phyloP scores from a whole-genome alignment of 306 rosid species.

The Urtica urens region DNA sequence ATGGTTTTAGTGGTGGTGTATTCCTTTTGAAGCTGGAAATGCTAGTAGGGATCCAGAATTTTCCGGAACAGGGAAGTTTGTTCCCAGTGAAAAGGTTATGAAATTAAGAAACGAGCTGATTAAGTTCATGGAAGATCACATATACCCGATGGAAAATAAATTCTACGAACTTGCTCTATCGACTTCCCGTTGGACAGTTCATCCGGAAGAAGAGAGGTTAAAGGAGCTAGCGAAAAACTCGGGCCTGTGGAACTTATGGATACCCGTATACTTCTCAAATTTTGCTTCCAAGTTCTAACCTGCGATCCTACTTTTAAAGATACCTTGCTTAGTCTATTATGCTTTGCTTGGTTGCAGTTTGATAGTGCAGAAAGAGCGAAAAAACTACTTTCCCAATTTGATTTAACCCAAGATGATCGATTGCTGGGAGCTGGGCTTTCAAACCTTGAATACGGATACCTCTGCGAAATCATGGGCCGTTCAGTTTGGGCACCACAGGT shows the following conservation, averaged over 20 bases:
- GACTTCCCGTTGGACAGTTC: constrained; percentile 76
- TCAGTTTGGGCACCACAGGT: constrained; percentile 93
- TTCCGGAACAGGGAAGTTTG: constrained; percentile 49
- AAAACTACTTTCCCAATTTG: constrained; percentile 29
- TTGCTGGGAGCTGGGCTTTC: constrained; percentile 87
- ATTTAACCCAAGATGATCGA: constrained; percentile 30
- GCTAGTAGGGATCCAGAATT: constrained; percentile 28
- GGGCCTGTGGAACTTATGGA: constrained; percentile 94
- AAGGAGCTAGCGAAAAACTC: constrained; percentile 83
- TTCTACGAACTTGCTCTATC: constrained; percentile 71
- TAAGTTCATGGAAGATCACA: constrained; percentile 76
- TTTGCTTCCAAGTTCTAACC: constrained; percentile 9
- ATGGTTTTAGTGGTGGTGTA: constrained; percentile 8
- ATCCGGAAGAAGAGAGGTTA: constrained; percentile 81
- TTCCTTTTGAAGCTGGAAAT: constrained; percentile 23
- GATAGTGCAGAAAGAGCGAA: constrained; percentile 91
- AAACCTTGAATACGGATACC: constrained; percentile 92
- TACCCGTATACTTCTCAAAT: constrained; percentile 58
- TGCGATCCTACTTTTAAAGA: background rate
- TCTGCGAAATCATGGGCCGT: constrained; percentile 95
- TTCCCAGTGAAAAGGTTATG: constrained; percentile 46
- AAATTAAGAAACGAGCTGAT: constrained; percentile 49
- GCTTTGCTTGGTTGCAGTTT: constrained; percentile 41
- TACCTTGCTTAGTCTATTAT: background rate
- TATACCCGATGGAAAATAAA: constrained; percentile 84